These are phyloP conservation scores for Elsinoe necatrix DNA, from an alignment of 2,329 filamentous ascomycete species.

Conservation along the genomic window DNA sequence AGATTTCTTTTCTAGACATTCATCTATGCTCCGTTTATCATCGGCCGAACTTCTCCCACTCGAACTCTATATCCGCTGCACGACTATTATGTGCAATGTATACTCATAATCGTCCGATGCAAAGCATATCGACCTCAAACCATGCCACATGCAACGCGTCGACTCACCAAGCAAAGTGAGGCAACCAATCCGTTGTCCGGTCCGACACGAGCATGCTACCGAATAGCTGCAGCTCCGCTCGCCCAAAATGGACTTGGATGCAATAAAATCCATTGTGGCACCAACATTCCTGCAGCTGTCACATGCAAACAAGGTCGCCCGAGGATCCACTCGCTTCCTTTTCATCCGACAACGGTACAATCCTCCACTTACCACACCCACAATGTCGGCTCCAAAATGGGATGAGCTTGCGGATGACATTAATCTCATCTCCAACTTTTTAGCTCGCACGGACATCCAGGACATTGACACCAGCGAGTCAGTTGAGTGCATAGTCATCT, in stretches of 20 bases:
- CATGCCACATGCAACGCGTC: background rate
- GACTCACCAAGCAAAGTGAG: background rate
- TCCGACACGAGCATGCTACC: conserved; percentile 5
- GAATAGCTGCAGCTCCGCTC: background rate
- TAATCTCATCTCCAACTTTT: conserved; percentile 27
- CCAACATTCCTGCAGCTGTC: conserved; percentile 2
- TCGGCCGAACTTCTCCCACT: background rate
- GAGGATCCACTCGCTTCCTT: background rate
- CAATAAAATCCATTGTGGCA: background rate
- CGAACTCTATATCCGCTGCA: too few relatives aligned
- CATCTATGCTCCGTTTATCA: background rate
- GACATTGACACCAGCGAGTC: conserved; percentile 19
- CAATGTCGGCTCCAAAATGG: background rate
- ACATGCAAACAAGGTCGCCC: background rate
- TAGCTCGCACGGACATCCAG: conserved; percentile 25
- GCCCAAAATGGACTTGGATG: background rate
- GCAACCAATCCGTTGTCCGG: background rate
- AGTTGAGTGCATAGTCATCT: conserved; percentile 35
- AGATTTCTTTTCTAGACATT: too few relatives aligned
- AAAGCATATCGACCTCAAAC: too few relatives aligned
- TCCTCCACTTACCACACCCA: background rate
- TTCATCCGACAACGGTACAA: background rate
- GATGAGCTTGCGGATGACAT: conserved; percentile 22
- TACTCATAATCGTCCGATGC: too few relatives aligned
- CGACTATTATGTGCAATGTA: background rate